Conservation (phyloP, 257 asterid species). For the Solanum virginianum region DNA sequence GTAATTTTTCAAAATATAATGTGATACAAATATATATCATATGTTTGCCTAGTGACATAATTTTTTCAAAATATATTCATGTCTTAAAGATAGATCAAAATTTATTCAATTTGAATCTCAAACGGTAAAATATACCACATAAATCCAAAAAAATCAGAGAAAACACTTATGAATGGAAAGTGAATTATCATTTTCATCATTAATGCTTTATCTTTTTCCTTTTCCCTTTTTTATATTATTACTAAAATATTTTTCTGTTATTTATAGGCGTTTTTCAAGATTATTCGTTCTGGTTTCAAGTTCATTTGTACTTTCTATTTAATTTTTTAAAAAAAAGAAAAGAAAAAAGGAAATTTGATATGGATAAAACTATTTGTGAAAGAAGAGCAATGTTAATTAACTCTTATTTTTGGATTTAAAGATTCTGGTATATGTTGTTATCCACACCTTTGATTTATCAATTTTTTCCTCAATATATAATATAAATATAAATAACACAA, state of each 20-base stretch:
- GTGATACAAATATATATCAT: too few relatives aligned
- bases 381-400: neutral
- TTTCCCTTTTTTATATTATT: neutral
- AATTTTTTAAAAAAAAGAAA: neutral
- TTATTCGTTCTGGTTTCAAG: neutral
- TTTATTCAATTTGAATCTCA: too few relatives aligned
- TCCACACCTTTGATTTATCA: neutral
- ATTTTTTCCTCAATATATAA: too few relatives aligned
- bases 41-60: too few relatives aligned
- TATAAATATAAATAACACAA: neutral
- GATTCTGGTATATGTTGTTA: neutral
- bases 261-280: neutral
- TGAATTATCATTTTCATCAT: conserved; percentile 26
- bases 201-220: neutral
- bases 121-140: neutral
- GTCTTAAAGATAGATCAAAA: neutral
- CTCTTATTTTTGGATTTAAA: neutral
- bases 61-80: too few relatives aligned
- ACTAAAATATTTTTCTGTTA: neutral
- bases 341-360: neutral
- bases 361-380: neutral
- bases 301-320: neutral
- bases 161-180: neutral
- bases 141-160: neutral
- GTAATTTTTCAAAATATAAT: too few relatives aligned